Evolutionary conservation across 2,329 filamentous ascomycete species (phyloP), one percentile per base, ranked within the genome.

Genomic region (Fusarium zealandicum): DNA sequence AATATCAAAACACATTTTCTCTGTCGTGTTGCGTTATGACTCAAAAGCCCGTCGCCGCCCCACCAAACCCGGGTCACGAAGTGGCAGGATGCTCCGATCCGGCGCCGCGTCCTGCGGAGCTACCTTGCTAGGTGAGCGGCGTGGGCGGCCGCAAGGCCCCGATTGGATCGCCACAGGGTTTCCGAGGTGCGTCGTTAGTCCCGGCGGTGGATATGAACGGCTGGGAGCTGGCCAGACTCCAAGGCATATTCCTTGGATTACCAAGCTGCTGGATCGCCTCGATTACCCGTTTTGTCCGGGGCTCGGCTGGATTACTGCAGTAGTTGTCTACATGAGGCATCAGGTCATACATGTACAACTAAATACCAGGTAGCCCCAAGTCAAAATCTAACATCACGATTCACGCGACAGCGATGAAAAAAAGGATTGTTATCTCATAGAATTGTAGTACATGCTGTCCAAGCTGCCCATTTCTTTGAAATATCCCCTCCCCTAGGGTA

Each of bases 51-150:
- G 44, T 39, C 5, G 20, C 39, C 35, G 41, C 49, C 53, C 59
- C 57, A 43, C 56, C 42, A 55, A 46, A 59, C 28, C 58, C 57
- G 44, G 31, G 48, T 32, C 42, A 58, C 36, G 49, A 51, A 43
- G 9, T 36, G 14, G 30, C 30, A 16, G 11, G 14, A 9, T 12
- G 36, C 45, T 56, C 59, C 28, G 61, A 44, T 49, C 57, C 62
- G 64, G 67, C 54, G 55, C 48, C 41, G 42, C 47, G 51, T 37
- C 16, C 43, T 38, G 59, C 60, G 64, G 66, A 63, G 51, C 54
- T 57, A 52, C 55, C 59, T 25, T 56, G 25, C 48, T 52, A 44
- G 59, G 54, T 51, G 57, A 53, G 28, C 51, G 58, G 60, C 56
- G 52, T 67, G 63, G 45, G 48, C 46, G 45, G 52, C 65, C 46